Evolutionary conservation across 129 eudicot genomes (phyloP).

Genomic region (Heracleum sosnowskyi): DNA sequence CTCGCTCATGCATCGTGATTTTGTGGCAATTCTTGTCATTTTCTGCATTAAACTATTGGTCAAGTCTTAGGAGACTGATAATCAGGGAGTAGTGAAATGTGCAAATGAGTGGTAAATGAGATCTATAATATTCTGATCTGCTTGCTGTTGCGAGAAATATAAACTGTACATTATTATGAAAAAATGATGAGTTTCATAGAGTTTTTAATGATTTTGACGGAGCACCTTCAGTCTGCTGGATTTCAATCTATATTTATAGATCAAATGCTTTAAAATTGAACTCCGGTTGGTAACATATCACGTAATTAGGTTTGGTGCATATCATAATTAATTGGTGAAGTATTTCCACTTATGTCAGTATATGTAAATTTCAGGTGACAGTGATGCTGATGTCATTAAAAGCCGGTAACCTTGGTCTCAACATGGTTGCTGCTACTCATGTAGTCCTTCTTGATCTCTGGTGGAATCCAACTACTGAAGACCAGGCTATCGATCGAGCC

Average conservation of each 20-base stretch:
- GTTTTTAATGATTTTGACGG: background rate
- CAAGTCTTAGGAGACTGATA: background rate
- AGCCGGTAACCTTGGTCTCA: conserved; percentile 93
- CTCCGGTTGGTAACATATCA: background rate
- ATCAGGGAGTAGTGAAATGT: background rate
- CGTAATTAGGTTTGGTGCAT: background rate
- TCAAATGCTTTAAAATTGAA: background rate
- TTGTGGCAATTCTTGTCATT: background rate
- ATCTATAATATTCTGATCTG: background rate
- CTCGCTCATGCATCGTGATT: background rate
- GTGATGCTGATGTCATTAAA: conserved; percentile 94
- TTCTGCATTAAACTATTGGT: background rate
- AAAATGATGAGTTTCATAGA: background rate
- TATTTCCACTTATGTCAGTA: background rate
- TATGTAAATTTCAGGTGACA: conserved; percentile 52
- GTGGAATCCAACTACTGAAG: conserved; percentile 99
- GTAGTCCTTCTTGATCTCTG: conserved; percentile 96
- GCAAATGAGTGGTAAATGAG: background rate
- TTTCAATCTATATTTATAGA: background rate
- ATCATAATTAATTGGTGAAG: background rate
- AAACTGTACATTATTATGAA: background rate
- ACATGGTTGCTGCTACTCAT: conserved; percentile 94
- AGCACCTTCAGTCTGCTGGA: background rate
- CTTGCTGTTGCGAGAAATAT: background rate
- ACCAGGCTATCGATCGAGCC: conserved; percentile 94